These are phyloP conservation scores for Selaginella moellendorffii DNA, from an alignment of 75 land plant species.

Conservation along the genomic window DNA sequence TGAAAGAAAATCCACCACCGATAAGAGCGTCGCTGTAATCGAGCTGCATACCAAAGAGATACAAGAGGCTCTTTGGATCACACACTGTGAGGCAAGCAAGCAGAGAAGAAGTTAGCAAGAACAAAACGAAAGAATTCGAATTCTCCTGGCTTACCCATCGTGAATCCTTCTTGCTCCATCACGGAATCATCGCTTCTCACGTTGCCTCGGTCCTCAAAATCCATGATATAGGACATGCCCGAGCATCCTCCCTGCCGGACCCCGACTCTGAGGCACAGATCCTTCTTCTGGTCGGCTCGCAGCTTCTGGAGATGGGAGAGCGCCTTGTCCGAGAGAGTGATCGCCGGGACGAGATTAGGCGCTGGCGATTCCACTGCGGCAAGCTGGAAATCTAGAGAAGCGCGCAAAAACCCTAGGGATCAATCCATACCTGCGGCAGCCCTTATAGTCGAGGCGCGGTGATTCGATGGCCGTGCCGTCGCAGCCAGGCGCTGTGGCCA, in stretches of 20 bases:
- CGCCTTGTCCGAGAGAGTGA: constrained; percentile 65
- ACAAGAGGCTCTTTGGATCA: constrained; percentile 95
- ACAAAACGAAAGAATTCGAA: too few species aligned
- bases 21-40: constrained; percentile 96
- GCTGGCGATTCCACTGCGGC: too few species aligned
- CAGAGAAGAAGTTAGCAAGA: too few species aligned
- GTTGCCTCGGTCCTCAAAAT: constrained; percentile 46
- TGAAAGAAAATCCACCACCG: constrained; percentile 92
- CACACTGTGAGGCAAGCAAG: too few species aligned
- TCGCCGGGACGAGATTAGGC: constrained; percentile 67
- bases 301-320: constrained; percentile 65
- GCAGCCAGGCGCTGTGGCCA: too few species aligned
- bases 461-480: too few species aligned
- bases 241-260: constrained; percentile 99
- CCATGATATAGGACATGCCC: constrained; percentile 84
- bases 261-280: constrained; percentile 81
- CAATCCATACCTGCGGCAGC: too few species aligned
- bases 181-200: constrained; percentile 60
- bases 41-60: constrained; percentile 80
- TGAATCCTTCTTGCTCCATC: constrained; percentile 76
- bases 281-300: constrained; percentile 50
- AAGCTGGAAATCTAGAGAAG: too few species aligned
- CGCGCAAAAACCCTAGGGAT: too few species aligned
- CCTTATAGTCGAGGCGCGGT: too few species aligned
- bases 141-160: constrained; percentile 68